Conservation (phyloP, 1,139 yeast species). For the Geotrichum restrictum region DNA sequence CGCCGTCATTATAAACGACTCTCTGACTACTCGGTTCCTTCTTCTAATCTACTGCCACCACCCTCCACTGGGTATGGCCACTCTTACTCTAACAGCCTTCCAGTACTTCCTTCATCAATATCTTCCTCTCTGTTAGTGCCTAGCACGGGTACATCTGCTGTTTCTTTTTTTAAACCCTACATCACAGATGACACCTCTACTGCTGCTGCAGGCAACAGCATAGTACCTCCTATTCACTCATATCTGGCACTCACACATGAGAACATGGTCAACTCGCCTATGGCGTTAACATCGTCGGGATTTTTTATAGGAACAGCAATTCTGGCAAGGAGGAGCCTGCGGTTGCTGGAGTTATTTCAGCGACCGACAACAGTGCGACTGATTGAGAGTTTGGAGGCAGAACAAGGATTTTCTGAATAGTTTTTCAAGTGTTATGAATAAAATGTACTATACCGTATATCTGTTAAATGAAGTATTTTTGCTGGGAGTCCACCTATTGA, state of each 20-base stretch:
- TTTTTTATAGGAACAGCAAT: not conserved
- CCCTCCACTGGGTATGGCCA: not conserved
- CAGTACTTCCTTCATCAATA: not conserved
- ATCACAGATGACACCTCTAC: not conserved
- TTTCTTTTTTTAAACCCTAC: constrained; percentile 1
- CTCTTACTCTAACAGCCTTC: not conserved
- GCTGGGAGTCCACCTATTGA: no score
- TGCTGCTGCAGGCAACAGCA: not conserved
- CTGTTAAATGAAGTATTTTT: no score
- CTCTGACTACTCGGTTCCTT: not conserved
- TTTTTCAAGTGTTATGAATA: no score
- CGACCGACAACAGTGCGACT: not conserved
- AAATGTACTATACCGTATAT: no score
- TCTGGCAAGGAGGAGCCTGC: not conserved
- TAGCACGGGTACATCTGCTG: not conserved
- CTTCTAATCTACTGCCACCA: not conserved
- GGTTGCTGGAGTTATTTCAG: not conserved
- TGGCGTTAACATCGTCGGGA: not conserved
- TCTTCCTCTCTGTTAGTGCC: not conserved
- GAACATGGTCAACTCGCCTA: not conserved
- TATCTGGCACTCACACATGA: not conserved
- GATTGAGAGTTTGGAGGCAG: no score
- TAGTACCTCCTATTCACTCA: not conserved
- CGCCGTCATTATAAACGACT: not conserved
- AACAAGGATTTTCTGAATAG: no score